phyloP scores from a whole-genome alignment of 164 flowering plant species.

The Magnolia sinica region DNA sequence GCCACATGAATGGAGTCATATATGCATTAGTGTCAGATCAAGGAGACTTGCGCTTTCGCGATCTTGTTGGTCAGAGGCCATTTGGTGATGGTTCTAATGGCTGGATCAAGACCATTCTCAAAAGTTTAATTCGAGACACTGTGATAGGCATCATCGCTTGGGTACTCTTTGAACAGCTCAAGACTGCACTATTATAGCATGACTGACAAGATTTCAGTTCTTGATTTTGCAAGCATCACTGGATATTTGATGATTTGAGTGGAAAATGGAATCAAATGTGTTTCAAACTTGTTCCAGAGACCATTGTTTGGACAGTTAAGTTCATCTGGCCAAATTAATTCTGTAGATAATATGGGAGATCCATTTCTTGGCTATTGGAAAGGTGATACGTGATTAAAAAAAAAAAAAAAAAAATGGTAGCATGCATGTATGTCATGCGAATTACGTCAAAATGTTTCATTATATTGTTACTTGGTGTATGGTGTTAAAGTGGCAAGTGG shows the following conservation, averaged over 20 bases:
- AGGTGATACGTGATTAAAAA: too few relatives aligned
- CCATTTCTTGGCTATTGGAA: too few relatives aligned
- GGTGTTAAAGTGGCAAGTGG: too few relatives aligned
- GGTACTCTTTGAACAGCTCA: slow-evolving; percentile 60
- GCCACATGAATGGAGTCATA: slow-evolving; percentile 92
- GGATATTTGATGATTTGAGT: not conserved
- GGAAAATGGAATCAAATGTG: too few relatives aligned
- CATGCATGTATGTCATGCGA: too few relatives aligned
- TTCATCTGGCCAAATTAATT: too few relatives aligned
- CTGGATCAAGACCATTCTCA: slow-evolving; percentile 38
- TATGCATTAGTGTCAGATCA: slow-evolving; percentile 77
- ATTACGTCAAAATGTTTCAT: too few relatives aligned
- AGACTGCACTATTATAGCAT: slow-evolving; percentile 14
- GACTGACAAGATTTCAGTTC: not conserved
- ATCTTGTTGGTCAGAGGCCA: slow-evolving; percentile 52
- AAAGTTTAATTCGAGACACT: slow-evolving; percentile 68
- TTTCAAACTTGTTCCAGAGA: too few relatives aligned
- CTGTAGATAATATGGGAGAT: too few relatives aligned
- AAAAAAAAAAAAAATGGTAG: too few relatives aligned
- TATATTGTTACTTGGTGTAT: too few relatives aligned
- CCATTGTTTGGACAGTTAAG: too few relatives aligned
- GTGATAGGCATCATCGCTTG: slow-evolving; percentile 58
- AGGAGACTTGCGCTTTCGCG: slow-evolving; percentile 76
- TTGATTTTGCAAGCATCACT: not conserved
- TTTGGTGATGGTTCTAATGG: slow-evolving; percentile 28